Base-by-base conservation (phyloP, 495 filamentous ascomycete species). In the Copromyces sp. region DNA sequence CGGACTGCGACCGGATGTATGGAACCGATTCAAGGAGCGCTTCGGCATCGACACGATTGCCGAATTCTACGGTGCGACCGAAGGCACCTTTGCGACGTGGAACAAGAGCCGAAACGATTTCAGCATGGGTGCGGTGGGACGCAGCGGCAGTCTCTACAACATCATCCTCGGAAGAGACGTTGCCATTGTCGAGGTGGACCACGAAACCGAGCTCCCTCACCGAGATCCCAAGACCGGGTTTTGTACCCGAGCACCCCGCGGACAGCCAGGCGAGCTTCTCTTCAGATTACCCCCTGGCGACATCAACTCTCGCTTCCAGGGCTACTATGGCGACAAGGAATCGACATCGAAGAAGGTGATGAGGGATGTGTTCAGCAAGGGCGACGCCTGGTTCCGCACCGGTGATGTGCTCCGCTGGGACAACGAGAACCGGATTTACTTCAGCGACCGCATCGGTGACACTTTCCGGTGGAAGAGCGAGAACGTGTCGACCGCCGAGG, bases 391-490 rank as follows among this genome's bases (percentile, higher is more conserved):
- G 80, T 97, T 95, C 85, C 89, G 94, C 1, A 91, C 91, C 0
- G 95, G 95, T 8, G 95, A 98, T 78, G 86, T 97, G 32, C 80
- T 98, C 24, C 86, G 89, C 42, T 87, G 86, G 81, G 92, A 94
- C 73, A 71, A 71, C 1, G 90, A 97, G 72, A 92, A 93, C 8
- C 84, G 91, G 16, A 90, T 90, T 83, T 97, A 86, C 81, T 98
- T 98, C 81, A 87, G 88, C 59, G 95, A 99, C 79, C 91, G 94
- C 12, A 90, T 98, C 44, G 95, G 95, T 69, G 95, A 98, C 77
- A 98, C 95, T 0, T 98, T 93, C 83, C 89, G 95, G 20, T 98
- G 95, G 95, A 97, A 97, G 84, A 90, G 89, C 61, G 95, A 98
- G 82, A 98, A 98, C 71, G 93, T 97, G 3, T 91, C 90, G 9